Percentiles rank a stretch among this genome's conserved stretches.
phyloP scores from a whole-genome alignment of 306 rosid species.

The Trichosanthes truncata region DNA sequence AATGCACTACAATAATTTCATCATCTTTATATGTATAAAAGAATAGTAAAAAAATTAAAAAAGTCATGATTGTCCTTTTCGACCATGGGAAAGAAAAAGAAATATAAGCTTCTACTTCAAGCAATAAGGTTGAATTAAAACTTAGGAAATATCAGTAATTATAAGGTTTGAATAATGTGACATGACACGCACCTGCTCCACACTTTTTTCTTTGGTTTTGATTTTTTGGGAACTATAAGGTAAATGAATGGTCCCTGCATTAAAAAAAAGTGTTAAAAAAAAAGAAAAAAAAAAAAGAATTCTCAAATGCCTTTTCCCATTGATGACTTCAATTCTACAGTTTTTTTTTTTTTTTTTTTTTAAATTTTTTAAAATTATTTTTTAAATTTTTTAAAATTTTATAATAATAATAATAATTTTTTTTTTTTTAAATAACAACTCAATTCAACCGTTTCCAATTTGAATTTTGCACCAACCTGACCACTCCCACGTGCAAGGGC shows the following conservation, averaged over 20 bases:
- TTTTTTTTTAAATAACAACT: too few relatives aligned
- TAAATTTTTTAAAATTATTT: too few relatives aligned
- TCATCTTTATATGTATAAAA: background rate
- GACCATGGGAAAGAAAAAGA: background rate
- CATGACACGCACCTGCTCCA: background rate
- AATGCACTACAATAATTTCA: background rate
- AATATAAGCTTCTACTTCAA: background rate
- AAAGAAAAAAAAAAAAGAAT: too few relatives aligned
- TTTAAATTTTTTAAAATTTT: too few relatives aligned
- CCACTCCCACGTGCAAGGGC: background rate
- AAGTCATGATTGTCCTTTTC: background rate
- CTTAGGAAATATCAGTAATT: background rate
- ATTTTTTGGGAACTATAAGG: background rate
- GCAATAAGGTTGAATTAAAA: background rate
- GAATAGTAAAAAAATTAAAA: background rate
- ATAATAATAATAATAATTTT: too few relatives aligned
- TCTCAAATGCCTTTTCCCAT: background rate
- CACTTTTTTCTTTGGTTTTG: background rate
- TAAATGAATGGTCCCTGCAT: background rate
- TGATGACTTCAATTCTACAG: too few relatives aligned
- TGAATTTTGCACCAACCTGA: background rate
- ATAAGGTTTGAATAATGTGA: conserved; percentile 1
- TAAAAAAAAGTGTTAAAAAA: too few relatives aligned
- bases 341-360: too few relatives aligned
- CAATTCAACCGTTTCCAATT: background rate